phyloP scores from a whole-genome alignment of 345 rosid genomes.

The Linum trigynum region DNA sequence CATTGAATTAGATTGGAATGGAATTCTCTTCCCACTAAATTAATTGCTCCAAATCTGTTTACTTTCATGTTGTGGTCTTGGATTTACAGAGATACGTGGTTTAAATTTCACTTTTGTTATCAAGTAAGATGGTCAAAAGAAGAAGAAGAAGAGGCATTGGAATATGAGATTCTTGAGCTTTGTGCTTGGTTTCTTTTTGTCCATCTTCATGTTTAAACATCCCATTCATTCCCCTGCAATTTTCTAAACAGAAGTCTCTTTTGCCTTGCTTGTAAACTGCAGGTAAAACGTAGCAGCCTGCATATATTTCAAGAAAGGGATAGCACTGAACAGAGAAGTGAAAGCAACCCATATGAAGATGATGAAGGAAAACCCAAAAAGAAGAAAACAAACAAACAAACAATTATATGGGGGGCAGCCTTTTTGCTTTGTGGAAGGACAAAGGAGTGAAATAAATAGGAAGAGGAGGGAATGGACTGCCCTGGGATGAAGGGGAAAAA shows the following conservation, averaged over 20 bases:
- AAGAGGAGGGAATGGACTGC: too few species aligned
- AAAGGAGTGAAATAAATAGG: background rate
- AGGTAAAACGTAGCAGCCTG: background rate
- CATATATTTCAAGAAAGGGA: background rate
- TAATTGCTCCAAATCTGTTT: too few species aligned
- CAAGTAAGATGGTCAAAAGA: constrained; percentile 2
- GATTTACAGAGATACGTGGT: too few species aligned
- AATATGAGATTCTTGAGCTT: background rate
- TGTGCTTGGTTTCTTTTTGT: constrained; percentile 1
- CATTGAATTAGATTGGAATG: too few species aligned
- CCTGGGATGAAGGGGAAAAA: constrained; percentile 5
- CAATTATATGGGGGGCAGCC: constrained; percentile 15
- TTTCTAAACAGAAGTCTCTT: background rate
- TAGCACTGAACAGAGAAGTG: background rate
- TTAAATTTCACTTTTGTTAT: too few species aligned
- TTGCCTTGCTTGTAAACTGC: background rate
- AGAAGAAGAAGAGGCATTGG: background rate
- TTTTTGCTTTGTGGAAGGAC: constrained; percentile 24
- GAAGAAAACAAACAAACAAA: too few species aligned
- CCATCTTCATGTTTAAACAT: background rate
- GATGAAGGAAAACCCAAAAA: too few species aligned
- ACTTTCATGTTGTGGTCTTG: too few species aligned
- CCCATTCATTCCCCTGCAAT: background rate
- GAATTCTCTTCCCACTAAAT: too few species aligned
- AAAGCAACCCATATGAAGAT: background rate